Evolutionary conservation across 2,329 filamentous ascomycete species (phyloP), one percentile per base, ranked within the genome.

Genomic region (Tolypocladium cylindrosporum): DNA sequence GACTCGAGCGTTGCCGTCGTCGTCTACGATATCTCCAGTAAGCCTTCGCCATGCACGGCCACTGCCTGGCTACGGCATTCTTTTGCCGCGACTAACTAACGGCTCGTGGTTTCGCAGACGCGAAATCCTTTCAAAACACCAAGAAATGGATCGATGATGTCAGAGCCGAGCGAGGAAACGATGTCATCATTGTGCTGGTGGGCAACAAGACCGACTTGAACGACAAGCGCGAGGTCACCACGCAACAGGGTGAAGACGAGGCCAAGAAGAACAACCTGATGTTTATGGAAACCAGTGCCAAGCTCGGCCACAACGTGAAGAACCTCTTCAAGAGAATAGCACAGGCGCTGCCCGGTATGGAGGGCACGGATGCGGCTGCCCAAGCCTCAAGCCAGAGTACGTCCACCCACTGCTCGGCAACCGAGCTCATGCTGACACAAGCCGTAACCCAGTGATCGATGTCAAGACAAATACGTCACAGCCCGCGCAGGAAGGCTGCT

Each of bases 121-220:
- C 89, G 63, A 97, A 97, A 76, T 96, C 91, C 31, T 99, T 99
- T 79, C 89, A 97, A 72, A 97, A 99, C 76, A 99, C 94, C 57
- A 87, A 92, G 70, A 99, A 99, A 82, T 99, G 95, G 94, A 96
- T 99, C 64, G 94, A 99, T 71, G 94, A 99, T 71, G 94, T 99
- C 59, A 85, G 94, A 61, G 93, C 92, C 55, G 94, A 99, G 79
- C 85, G 94, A 69, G 94, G 94, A 55, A 96, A 96, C 79, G 94
- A 99, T 75, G 95, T 99, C 61, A 99, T 99, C 68, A 97, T 99
- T 68, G 94, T 99, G 53, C 79, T 99, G 53, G 95, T 99, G 43
- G 94, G 94, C 65, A 99, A 99, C 81, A 99, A 99, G 86, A 99
- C 94, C 51, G 94, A 99, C 81, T 76, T 99, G 74, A 96, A 94